A percentile compares a stretch with the other conserved stretches of the same genome.
phyloP scores from a whole-genome alignment of 768 basidiomycete species.

The Rickenella mellea region DNA sequence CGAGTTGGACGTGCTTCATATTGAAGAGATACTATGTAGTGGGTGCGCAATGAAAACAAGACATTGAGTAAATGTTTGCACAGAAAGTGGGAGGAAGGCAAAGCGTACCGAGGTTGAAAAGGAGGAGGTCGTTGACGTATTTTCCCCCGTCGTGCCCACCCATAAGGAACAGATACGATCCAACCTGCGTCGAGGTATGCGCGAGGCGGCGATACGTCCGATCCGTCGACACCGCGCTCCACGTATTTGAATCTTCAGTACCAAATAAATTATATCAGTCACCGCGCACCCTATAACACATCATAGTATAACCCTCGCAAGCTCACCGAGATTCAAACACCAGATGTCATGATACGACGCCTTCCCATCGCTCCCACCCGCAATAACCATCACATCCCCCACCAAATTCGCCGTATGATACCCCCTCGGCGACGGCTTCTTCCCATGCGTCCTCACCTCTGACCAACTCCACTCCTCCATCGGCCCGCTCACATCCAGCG shows the following conservation, averaged over 20 bases:
- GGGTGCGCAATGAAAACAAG: background rate
- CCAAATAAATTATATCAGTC: too few species aligned
- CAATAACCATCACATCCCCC: slow-evolving; percentile 75
- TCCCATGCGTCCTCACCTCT: slow-evolving; percentile 44
- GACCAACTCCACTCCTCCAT: slow-evolving; percentile 45
- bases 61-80: background rate
- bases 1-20: slow-evolving; percentile 66
- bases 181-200: slow-evolving; percentile 84
- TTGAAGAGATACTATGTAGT: slow-evolving; percentile 60
- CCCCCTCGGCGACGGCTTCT: slow-evolving; percentile 57
- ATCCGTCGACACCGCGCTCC: slow-evolving; percentile 23
- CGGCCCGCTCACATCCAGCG: slow-evolving; percentile 52
- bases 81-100: background rate
- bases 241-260: slow-evolving; percentile 20
- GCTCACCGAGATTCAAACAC: slow-evolving; percentile 76
- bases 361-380: slow-evolving; percentile 87
- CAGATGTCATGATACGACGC: slow-evolving; percentile 86
- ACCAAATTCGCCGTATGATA: slow-evolving; percentile 90
- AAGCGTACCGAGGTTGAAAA: slow-evolving; percentile 76
- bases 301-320: background rate
- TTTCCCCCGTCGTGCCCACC: slow-evolving; percentile 80
- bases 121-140: slow-evolving; percentile 61
- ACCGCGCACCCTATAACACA: too few species aligned
- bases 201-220: slow-evolving; percentile 54
- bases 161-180: slow-evolving; percentile 82